These are phyloP conservation scores for Combretum micranthum DNA, from an alignment of 345 rosid genomes.

Conservation along the genomic window DNA sequence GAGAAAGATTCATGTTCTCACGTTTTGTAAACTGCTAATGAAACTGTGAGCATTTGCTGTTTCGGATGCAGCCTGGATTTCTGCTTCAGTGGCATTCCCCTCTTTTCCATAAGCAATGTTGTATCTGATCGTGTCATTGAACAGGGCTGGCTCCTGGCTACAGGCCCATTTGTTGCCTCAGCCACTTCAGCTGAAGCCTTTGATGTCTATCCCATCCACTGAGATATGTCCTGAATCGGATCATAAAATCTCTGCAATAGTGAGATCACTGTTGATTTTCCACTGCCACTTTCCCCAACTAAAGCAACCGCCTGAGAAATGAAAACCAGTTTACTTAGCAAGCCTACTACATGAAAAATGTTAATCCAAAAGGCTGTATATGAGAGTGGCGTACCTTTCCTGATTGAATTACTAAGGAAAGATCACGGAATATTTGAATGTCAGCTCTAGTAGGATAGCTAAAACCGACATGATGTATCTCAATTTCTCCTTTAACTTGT, in stretches of 20 bases:
- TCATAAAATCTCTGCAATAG: constrained; percentile 53
- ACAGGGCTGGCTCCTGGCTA: constrained; percentile 58
- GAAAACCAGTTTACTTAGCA: neutral
- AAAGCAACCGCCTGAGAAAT: constrained; percentile 46
- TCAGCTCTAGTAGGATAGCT: constrained; percentile 33
- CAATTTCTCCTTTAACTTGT: constrained; percentile 29
- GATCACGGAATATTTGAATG: constrained; percentile 30
- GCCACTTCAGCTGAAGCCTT: constrained; percentile 45
- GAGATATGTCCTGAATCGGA: constrained; percentile 45
- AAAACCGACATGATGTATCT: constrained; percentile 24
- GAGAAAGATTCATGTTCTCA: constrained; percentile 8
- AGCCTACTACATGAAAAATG: neutral
- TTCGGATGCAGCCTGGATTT: constrained; percentile 39
- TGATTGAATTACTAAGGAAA: constrained; percentile 26
- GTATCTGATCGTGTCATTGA: constrained; percentile 52
- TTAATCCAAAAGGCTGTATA: neutral
- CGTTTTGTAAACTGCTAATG: constrained; percentile 34
- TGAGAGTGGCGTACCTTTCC: constrained; percentile 28
- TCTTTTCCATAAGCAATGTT: constrained; percentile 66
- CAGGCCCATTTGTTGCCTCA: constrained; percentile 35
- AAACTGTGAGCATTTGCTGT: constrained; percentile 56
- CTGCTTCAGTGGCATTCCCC: constrained; percentile 45
- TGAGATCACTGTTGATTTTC: constrained; percentile 56
- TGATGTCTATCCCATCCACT: constrained; percentile 45
- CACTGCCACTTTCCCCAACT: constrained; percentile 77